These are phyloP conservation scores for Pythium grandisporangium DNA, from an alignment of 352 stramenopile genomes.

Conservation along the genomic window DNA sequence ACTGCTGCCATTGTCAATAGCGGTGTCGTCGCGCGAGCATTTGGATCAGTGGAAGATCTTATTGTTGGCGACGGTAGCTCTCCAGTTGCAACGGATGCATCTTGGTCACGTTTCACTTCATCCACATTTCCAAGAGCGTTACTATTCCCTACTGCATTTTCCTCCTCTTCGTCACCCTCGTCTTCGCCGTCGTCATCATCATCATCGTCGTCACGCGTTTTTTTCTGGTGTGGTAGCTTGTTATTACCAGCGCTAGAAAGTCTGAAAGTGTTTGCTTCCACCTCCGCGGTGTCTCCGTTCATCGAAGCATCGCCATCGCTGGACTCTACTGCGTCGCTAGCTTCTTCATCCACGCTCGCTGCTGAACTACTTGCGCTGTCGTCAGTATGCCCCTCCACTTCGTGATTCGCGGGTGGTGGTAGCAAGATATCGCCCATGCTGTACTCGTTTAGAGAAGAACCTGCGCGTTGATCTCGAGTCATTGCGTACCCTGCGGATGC, in stretches of 20 bases:
- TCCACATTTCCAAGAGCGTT: background rate
- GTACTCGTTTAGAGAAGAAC: constrained; percentile 21
- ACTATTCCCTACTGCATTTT: constrained; percentile 1
- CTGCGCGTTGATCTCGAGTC: constrained; percentile 18
- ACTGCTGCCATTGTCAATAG: constrained; percentile 12
- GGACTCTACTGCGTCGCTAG: no score
- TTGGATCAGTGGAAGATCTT: background rate
- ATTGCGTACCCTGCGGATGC: constrained; percentile 43
- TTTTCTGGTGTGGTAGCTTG: background rate
- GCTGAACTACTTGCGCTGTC: constrained; percentile 65
- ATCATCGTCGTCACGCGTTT: constrained; percentile 6
- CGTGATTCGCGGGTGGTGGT: constrained; percentile 37
- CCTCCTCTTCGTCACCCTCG: constrained; percentile 7
- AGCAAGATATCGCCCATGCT: constrained; percentile 40
- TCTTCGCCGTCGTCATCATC: constrained; percentile 9
- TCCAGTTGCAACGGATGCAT: background rate
- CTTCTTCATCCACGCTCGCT: constrained; percentile 34
- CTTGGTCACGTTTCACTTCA: background rate
- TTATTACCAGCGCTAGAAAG: no score
- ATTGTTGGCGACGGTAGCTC: no score
- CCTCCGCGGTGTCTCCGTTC: no score
- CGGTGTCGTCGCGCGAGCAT: background rate
- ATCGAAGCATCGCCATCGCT: constrained; percentile 2
- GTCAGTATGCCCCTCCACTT: constrained; percentile 74
- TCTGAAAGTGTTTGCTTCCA: no score